Conservation (phyloP, 2,329 filamentous ascomycete genomes). For the Alternaria burnsii region DNA sequence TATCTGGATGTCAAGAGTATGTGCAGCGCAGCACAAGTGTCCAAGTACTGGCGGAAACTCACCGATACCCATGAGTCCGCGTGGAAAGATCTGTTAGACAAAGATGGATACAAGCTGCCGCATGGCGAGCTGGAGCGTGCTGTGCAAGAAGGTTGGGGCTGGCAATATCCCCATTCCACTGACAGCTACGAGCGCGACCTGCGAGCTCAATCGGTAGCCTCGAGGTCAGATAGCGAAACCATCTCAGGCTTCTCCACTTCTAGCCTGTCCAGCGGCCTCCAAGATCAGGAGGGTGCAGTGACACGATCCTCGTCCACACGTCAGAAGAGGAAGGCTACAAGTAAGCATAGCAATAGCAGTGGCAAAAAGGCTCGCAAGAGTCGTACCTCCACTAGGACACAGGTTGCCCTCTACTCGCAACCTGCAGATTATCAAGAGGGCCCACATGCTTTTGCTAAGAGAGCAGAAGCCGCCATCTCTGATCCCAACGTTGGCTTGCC, state of each 20-base stretch:
- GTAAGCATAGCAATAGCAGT: conserved; percentile 51
- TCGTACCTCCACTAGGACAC: conserved; percentile 54
- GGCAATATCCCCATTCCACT: conserved; percentile 83
- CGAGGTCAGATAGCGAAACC: conserved; percentile 53
- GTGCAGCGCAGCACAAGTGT: conserved; percentile 90
- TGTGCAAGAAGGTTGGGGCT: conserved; percentile 93
- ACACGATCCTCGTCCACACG: conserved; percentile 44
- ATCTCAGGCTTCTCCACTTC: conserved; percentile 36
- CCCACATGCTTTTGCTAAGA: conserved; percentile 84
- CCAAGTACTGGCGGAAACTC: conserved; percentile 89
- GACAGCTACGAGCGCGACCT: conserved; percentile 84
- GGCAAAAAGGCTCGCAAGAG: conserved; percentile 65
- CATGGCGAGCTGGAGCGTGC: conserved; percentile 85
- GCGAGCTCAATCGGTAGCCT: conserved; percentile 61
- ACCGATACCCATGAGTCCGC: conserved; percentile 93
- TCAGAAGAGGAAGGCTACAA: conserved; percentile 51
- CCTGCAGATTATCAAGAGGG: conserved; percentile 71
- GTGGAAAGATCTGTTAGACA: conserved; percentile 92
- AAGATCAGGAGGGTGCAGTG: conserved; percentile 40
- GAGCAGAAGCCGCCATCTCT: conserved; percentile 82
- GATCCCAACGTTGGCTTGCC: conserved; percentile 82
- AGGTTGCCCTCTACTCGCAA: conserved; percentile 56
- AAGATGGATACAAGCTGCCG: conserved; percentile 80
- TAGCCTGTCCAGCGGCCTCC: conserved; percentile 18
- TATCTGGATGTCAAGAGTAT: conserved; percentile 87